Percentiles rank a stretch among this genome's conserved stretches.
Evolutionary conservation across 2,329 filamentous ascomycete species (phyloP).

Genomic region (Colletotrichum simmondsii): DNA sequence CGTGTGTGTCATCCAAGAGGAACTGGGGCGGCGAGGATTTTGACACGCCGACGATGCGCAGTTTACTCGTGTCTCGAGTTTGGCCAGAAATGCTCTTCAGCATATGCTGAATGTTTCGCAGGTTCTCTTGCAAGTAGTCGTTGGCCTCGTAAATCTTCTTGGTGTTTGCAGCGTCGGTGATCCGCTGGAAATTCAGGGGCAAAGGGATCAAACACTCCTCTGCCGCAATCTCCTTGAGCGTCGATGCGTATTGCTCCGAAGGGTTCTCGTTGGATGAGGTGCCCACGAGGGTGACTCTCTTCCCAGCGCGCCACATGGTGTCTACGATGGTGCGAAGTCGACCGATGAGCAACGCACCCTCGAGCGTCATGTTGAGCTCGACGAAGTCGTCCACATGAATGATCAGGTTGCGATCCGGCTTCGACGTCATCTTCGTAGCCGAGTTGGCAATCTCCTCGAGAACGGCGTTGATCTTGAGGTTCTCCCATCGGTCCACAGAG

Average conservation of each 20-base stretch:
- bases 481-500: conserved; percentile 66
- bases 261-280: conserved; percentile 71
- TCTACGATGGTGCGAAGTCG: conserved; percentile 79
- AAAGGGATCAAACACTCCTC: conserved; percentile 51
- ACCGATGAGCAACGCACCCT: conserved; percentile 76
- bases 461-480: conserved; percentile 68
- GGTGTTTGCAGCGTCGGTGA: conserved; percentile 35
- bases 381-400: conserved; percentile 85
- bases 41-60: conserved; percentile 26
- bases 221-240: conserved; percentile 50
- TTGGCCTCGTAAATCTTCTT: conserved; percentile 37
- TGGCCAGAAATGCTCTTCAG: conserved; percentile 48
- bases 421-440: background rate
- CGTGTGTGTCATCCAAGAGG: conserved; percentile 23
- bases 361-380: conserved; percentile 76
- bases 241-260: conserved; percentile 53
- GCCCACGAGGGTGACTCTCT: conserved; percentile 82
- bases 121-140: conserved; percentile 57
- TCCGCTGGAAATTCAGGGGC: conserved; percentile 39
- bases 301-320: conserved; percentile 75
- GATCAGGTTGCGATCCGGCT: conserved; percentile 65
- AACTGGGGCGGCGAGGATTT: conserved; percentile 29
- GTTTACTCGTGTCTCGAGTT: conserved; percentile 32
- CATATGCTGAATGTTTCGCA: conserved; percentile 60
- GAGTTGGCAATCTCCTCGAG: conserved; percentile 61